These are phyloP conservation scores for Podila minutissima DNA, from an alignment of 192 early-diverging fungal genomes.

Conservation along the genomic window DNA sequence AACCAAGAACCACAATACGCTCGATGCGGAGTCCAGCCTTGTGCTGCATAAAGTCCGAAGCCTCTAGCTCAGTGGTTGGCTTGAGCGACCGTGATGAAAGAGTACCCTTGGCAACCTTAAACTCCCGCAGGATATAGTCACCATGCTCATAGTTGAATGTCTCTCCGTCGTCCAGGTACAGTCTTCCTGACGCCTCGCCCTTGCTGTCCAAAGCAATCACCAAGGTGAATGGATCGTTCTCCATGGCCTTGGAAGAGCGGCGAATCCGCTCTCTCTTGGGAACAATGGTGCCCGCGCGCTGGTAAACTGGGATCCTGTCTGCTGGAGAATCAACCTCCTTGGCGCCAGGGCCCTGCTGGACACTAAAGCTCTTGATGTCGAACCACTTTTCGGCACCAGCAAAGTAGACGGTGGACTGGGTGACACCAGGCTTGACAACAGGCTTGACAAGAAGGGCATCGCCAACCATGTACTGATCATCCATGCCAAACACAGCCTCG, in stretches of 20 bases:
- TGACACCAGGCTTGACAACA: conserved; percentile 66
- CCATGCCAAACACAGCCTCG: conserved; percentile 78
- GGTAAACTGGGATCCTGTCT: conserved; percentile 85
- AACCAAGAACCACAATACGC: conserved; percentile 54
- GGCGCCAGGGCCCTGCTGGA: conserved; percentile 37
- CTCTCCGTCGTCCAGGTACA: conserved; percentile 95
- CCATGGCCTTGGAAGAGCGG: conserved; percentile 82
- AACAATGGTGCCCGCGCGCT: conserved; percentile 92
- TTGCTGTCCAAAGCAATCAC: conserved; percentile 78
- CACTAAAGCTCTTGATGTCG: conserved; percentile 70
- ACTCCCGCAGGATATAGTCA: conserved; percentile 68
- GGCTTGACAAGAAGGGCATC: conserved; percentile 78
- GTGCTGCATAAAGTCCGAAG: conserved; percentile 26
- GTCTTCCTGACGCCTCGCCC: conserved; percentile 75
- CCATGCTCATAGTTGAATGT: conserved; percentile 76
- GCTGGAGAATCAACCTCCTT: conserved; percentile 70
- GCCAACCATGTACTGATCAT: conserved; percentile 94
- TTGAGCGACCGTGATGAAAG: conserved; percentile 50
- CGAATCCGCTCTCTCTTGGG: conserved; percentile 87
- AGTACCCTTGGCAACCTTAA: conserved; percentile 60
- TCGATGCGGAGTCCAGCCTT: conserved; percentile 52
- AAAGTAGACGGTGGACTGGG: conserved; percentile 75
- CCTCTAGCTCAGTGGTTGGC: not conserved
- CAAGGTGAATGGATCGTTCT: conserved; percentile 91
- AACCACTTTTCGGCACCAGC: conserved; percentile 74